A percentile compares a stretch with the other conserved stretches of the same genome.
These are phyloP conservation scores for Polytrichum commune DNA, from an alignment of 225 moss, liverwort and hornwort species.

Conservation along the genomic window DNA sequence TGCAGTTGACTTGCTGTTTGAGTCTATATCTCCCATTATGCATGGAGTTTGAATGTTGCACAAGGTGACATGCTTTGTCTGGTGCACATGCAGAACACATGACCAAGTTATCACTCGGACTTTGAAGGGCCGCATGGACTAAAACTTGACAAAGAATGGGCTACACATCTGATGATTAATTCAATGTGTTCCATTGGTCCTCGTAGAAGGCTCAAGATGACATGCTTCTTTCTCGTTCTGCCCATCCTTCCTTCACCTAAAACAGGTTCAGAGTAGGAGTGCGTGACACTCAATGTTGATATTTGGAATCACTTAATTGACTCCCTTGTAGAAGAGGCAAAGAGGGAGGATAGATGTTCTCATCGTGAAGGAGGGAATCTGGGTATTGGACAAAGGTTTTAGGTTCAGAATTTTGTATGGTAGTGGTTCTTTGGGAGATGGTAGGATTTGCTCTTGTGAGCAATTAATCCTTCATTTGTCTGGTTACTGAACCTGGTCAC, in stretches of 20 bases:
- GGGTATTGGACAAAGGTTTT: not conserved
- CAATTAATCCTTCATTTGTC: no score
- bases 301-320: not conserved
- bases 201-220: no score
- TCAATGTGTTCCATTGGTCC: no score
- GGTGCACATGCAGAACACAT: conserved; percentile 29
- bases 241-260: not conserved
- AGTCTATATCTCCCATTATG: not conserved
- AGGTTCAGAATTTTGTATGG: not conserved
- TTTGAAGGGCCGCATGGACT: conserved; percentile 69
- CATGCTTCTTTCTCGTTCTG: not conserved
- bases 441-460: no score
- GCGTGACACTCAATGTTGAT: not conserved
- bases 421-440: not conserved
- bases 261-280: not conserved
- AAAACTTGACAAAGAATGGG: not conserved
- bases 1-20: not conserved
- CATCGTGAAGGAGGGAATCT: not conserved
- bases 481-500: no score
- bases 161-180: no score
- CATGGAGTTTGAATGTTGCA: not conserved
- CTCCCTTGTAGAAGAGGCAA: not conserved
- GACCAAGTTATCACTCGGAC: conserved; percentile 56
- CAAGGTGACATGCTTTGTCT: conserved; percentile 1
- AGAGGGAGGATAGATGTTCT: not conserved